A percentile compares a stretch with the other conserved stretches of the same genome.
Conservation (phyloP, 2,329 filamentous ascomycete genomes). For the Lachnellula occidentalis region DNA sequence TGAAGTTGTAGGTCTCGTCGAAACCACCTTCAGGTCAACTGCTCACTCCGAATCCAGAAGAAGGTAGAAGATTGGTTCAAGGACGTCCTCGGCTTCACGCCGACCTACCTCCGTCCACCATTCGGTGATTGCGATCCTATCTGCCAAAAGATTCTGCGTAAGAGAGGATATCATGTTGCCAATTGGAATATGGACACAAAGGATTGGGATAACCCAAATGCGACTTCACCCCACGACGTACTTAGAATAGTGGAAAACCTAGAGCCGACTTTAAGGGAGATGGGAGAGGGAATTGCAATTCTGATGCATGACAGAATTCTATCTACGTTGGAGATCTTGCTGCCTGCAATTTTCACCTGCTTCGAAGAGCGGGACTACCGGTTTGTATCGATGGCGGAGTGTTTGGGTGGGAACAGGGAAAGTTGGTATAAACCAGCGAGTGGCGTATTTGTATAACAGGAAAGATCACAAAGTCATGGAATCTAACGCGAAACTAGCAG, state of each 20-base stretch:
- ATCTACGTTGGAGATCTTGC: background rate
- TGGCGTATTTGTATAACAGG: too few relatives aligned
- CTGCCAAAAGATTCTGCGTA: background rate
- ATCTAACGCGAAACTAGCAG: too few relatives aligned
- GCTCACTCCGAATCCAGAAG: background rate
- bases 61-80: background rate
- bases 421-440: background rate
- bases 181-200: background rate
- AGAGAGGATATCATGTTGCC: background rate
- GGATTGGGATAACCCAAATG: background rate
- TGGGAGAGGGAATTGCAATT: background rate
- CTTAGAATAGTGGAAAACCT: background rate
- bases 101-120: background rate
- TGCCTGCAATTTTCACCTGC: background rate
- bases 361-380: background rate
- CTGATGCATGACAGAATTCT: background rate
- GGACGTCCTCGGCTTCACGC: background rate
- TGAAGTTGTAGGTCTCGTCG: background rate
- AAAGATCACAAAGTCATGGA: too few relatives aligned
- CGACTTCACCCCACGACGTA: background rate
- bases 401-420: background rate
- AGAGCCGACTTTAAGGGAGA: background rate
- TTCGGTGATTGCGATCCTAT: background rate
- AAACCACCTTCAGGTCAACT: background rate
- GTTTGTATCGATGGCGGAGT: background rate